Evolutionary conservation across 2,329 filamentous ascomycete species (phyloP), one percentile per base, ranked within the genome.

Genomic region (Conoideocrella luteorostrata): DNA sequence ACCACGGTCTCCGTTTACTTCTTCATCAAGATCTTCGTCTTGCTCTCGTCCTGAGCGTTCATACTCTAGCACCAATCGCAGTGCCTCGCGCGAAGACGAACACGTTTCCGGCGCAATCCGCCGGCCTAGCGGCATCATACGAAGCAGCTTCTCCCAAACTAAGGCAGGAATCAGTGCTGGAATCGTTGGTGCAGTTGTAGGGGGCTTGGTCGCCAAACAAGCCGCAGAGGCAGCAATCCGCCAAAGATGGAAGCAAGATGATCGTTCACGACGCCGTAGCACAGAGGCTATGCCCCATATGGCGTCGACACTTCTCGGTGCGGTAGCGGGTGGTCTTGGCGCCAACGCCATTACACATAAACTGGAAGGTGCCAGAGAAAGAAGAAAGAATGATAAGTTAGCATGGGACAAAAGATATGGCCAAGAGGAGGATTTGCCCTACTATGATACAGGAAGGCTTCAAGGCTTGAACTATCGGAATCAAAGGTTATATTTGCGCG

Each of bases 301-400:
- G n/a, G 56, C 77, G 13, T 70, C 71, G 4, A 76, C 75, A 9
- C 59, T 78, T 9, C 64, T 78, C 4, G 75, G 75, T 2, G 75
- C 74, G 2, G 71, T 75, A 4, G 73, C 75, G 1, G 75, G 74
- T 3, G 75, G 74, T 4, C 62, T 79, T 9, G 74, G 73, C 4
- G 75, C 74, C 11, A 78, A 75, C 42, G 71, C 69, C 12, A 54
- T 75, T 28, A 67, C 71, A 49, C 69, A 66, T 49, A 61, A 62
- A 36, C 55, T 73, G 10, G 69, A 72, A 52, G 56, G 58, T 40
- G 59, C 61, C 6, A 58, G 60, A 11, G 59, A 62, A 12, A 57
- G 58, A 24, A 62, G 60, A 36, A 56, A 56, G 24, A 50, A 52
- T n/a, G 57, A 55, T 15, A 58, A 65, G 46, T 48, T 59, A 11